Base-by-base conservation (phyloP, 192 early-diverging fungal species). In the Coemansia sp. region DNA sequence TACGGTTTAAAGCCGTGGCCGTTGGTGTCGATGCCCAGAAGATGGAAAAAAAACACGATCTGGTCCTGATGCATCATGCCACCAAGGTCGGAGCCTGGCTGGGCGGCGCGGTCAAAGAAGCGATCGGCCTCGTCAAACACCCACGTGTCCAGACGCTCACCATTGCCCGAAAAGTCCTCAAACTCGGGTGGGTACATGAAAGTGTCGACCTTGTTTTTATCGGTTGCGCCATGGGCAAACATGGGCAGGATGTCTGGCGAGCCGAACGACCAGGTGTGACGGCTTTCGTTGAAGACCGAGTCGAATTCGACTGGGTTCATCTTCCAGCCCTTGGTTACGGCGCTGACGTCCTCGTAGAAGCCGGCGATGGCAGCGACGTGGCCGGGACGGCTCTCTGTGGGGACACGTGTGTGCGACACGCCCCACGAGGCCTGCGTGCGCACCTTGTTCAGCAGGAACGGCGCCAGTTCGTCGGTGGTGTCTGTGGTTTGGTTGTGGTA, bases 331-430 rank as follows among this genome's bases (percentile, higher is more conserved):
- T 92, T 95, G 6, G 95, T 98, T 22, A 98, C 96, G 3, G 96
- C 96, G 80, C 93, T 95, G 52, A 96, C 94, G 82, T 98, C 96
- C 75, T 98, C 96, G 78, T 98, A 98, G 73, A 98, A 95, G 6
- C 96, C 96, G 14, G 94, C 96, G 83, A 98, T 96, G 32, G 96
- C 85, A 22, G 96, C 96, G n/a, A 98, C 94, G 72, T 98, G 96
- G 7, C 96, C 94, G 28, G 96, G 96, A 14, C 96, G 84, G 57
- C 92, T 93, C 83, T 98, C 96, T 31, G 96, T 98, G 22, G 96
- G 96, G 28, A 98, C 94, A 31, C 92, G 89, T 7, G 96, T 98
- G 68, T 94, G 92, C 34, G 91, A 92, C 20, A 94, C 87, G 29
- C 92, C 92, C 90, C 91, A 93, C 5, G 89, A 82, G 18, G 85